Evolutionary conservation across 2,329 filamentous ascomycete species (phyloP), one percentile per base, ranked within the genome.

Genomic region (Paecilomyces dactylethromorphus): DNA sequence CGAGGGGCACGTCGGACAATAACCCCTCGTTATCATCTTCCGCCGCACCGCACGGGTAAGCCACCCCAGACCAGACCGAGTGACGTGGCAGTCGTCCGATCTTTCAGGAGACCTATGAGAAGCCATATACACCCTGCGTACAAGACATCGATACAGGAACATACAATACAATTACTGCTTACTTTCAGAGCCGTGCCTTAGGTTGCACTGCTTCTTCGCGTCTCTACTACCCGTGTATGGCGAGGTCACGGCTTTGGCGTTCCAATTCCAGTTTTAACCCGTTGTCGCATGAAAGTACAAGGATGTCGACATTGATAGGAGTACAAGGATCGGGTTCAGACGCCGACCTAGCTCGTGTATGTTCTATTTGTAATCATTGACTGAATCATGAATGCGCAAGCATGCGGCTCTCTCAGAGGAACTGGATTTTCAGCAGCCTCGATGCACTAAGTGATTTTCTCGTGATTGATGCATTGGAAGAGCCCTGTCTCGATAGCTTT

Each of bases 21-120:
- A 39, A 22, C 18, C 15, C 21, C 32, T 45, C n/a, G 18, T 33
- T 10, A 26, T 45, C 26, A 39, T 45, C 26, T 49, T 45, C 39
- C 39, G 39, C 39, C 39, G 39, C 39, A 45, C 39, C n/a, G 39
- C 39, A 45, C 39, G 26, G 54, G 53, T 18, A 33, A 55, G 33
- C 33, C 54, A 45, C 54, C 33, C 32, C 10, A 55, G 12, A 33
- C 63, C 21, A 50, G 60, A 58, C 56, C 56, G 55, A 57, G 53
- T 73, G 70, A 73, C 70, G 70, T 73, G 70, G 70, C 70, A 71
- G 56, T 33, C 62, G 58, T 61, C 56, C 32, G 61, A 59, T 66
- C 59, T 63, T 31, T 45, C 18, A 18, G 39, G 55, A 31, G 56
- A 54, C 60, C 60, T 62, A 60, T 59, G 53, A 51, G 56, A 53